Percentiles rank a stretch among this genome's conserved stretches.
These are phyloP conservation scores for Oryza nivara DNA, from an alignment of 176 grass and related monocot genomes.

Conservation along the genomic window DNA sequence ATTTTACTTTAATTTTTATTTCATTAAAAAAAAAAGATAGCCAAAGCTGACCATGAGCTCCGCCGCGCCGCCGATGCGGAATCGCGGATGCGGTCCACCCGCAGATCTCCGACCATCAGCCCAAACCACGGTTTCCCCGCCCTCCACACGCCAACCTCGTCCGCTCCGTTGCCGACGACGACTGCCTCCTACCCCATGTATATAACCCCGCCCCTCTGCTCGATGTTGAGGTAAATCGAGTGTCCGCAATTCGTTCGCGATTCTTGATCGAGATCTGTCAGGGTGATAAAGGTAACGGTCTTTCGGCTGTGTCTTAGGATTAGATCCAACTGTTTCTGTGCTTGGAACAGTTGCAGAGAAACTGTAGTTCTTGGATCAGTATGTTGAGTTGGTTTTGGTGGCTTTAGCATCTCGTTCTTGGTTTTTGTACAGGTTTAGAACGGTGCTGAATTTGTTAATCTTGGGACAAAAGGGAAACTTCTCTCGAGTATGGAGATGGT, in stretches of 20 bases:
- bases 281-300: not conserved
- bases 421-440: conserved; percentile 10
- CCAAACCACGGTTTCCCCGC: not conserved
- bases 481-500: conserved; percentile 21
- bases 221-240: not conserved
- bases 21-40: too few relatives aligned
- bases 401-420: not conserved
- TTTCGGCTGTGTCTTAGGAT: not conserved
- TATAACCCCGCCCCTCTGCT: not conserved
- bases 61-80: not conserved
- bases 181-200: not conserved
- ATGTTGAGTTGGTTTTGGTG: not conserved
- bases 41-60: not conserved
- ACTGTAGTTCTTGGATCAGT: not conserved
- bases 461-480: not conserved
- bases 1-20: too few relatives aligned
- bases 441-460: not conserved
- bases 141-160: not conserved
- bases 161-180: not conserved
- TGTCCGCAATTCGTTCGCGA: not conserved
- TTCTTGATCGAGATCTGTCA: not conserved
- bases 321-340: not conserved
- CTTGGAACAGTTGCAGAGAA: not conserved
- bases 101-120: not conserved
- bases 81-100: not conserved